phyloP scores from a whole-genome alignment of 2,329 filamentous ascomycete genomes.

The Scopulariopsis brevicaulis region DNA sequence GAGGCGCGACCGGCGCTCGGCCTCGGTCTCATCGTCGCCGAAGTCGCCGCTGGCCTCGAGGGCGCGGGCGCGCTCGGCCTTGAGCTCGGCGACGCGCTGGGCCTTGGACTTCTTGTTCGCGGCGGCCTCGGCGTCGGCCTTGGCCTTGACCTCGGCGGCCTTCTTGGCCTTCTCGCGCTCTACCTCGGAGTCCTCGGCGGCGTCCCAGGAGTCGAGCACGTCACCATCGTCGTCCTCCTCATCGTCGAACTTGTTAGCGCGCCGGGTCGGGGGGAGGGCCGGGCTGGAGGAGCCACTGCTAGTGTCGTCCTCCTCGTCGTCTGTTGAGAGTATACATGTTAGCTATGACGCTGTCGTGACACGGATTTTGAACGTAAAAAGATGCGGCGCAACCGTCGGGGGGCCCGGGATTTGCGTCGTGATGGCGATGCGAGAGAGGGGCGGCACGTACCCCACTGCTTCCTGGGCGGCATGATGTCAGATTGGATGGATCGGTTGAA shows the following conservation, averaged over 20 bases:
- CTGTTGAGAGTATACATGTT: conserved; percentile 12
- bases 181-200: conserved; percentile 89
- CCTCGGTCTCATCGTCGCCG: conserved; percentile 52
- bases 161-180: conserved; percentile 93
- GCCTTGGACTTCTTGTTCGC: conserved; percentile 85
- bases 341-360: background rate
- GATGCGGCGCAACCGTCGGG: background rate
- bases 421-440: conserved; percentile 4
- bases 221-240: conserved; percentile 76
- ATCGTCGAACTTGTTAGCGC: conserved; percentile 67
- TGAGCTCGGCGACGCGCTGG: conserved; percentile 69
- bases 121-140: conserved; percentile 77
- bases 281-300: conserved; percentile 21
- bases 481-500: background rate
- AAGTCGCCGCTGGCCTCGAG: conserved; percentile 42
- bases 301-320: conserved; percentile 25
- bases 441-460: conserved; percentile 28
- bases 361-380: background rate
- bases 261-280: conserved; percentile 20
- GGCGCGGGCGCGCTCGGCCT: conserved; percentile 45
- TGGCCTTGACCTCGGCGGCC: conserved; percentile 74
- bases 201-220: conserved; percentile 95
- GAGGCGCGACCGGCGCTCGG: conserved; percentile 62
- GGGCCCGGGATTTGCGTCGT: conserved; percentile 4
- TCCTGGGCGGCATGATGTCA: conserved; percentile 30